Percentiles rank a stretch among this genome's conserved stretches.
These are phyloP conservation scores for Annulohypoxylon truncatum DNA, from an alignment of 2,329 filamentous ascomycete genomes.

Conservation along the genomic window DNA sequence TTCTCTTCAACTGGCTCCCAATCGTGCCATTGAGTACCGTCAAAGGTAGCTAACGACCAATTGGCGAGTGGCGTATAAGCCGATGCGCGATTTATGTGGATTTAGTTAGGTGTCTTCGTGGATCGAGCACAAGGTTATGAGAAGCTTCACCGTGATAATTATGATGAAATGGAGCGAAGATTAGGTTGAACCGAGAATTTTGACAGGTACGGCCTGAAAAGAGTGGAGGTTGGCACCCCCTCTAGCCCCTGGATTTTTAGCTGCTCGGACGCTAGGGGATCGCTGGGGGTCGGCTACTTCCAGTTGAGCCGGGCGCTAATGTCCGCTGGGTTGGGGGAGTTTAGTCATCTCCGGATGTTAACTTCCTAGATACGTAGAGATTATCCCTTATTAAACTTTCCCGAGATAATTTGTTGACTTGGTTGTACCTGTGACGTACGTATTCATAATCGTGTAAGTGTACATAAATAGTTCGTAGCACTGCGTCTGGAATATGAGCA, in stretches of 20 bases:
- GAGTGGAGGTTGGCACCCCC: background rate
- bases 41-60: background rate
- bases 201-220: background rate
- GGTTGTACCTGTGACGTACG: no score
- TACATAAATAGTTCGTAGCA: background rate
- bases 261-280: conserved; percentile 12
- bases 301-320: conserved; percentile 15
- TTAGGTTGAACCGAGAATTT: conserved; percentile 18
- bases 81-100: background rate
- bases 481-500: background rate
- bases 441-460: no score
- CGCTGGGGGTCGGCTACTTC: background rate
- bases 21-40: background rate
- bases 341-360: background rate
- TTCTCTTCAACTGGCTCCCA: background rate
- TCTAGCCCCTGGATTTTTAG: background rate
- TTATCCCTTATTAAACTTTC: background rate
- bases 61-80: background rate
- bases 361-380: background rate
- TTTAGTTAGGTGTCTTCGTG: background rate
- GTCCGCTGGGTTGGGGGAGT: conserved; percentile 37
- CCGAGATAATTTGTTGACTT: background rate
- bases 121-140: background rate
- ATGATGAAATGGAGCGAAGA: conserved; percentile 1
- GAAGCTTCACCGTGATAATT: conserved; percentile 2